Percentiles rank a stretch among this genome's conserved stretches.
These are phyloP conservation scores for Annona cherimola DNA, from an alignment of 164 flowering plant genomes.

Conservation along the genomic window DNA sequence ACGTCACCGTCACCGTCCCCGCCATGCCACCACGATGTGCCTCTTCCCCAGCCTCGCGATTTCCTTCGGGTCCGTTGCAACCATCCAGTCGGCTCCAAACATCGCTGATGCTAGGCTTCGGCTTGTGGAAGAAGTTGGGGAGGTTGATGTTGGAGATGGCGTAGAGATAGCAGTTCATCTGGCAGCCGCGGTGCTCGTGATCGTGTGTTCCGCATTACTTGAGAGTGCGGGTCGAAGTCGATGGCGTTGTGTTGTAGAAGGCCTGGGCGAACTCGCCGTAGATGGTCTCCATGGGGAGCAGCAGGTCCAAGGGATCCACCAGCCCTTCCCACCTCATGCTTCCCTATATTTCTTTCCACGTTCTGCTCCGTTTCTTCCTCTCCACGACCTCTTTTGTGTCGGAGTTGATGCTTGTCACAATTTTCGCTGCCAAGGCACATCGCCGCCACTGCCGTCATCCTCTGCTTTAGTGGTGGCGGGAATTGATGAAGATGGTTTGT, in stretches of 20 bases:
- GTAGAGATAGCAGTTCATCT: constrained; percentile 49
- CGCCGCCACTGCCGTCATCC: too few species aligned
- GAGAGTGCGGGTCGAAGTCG: constrained; percentile 66
- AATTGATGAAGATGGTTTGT: too few species aligned
- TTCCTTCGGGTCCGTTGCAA: constrained; percentile 86
- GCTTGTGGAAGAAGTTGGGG: constrained; percentile 66
- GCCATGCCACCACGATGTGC: constrained; percentile 52
- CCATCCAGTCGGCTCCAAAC: constrained; percentile 73
- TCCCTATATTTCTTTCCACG: constrained; percentile 67
- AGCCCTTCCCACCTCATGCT: constrained; percentile 52
- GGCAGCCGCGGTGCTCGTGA: constrained; percentile 42
- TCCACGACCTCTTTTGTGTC: neutral
- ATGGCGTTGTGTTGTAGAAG: constrained; percentile 59
- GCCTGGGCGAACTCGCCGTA: constrained; percentile 76
- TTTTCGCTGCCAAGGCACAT: neutral
- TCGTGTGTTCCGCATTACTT: constrained; percentile 68
- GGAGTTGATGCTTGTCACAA: neutral
- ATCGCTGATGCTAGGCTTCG: constrained; percentile 24
- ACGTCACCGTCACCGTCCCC: constrained; percentile 82
- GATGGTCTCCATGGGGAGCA: constrained; percentile 57
- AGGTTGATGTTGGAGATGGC: constrained; percentile 76
- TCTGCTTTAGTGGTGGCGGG: too few species aligned
- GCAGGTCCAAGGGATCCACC: constrained; percentile 54
- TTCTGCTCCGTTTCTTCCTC: constrained; percentile 7
- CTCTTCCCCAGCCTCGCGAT: constrained; percentile 42